These are phyloP conservation scores for Aspergillus incahuasiensis DNA, from an alignment of 495 filamentous ascomycete species.

Conservation along the genomic window DNA sequence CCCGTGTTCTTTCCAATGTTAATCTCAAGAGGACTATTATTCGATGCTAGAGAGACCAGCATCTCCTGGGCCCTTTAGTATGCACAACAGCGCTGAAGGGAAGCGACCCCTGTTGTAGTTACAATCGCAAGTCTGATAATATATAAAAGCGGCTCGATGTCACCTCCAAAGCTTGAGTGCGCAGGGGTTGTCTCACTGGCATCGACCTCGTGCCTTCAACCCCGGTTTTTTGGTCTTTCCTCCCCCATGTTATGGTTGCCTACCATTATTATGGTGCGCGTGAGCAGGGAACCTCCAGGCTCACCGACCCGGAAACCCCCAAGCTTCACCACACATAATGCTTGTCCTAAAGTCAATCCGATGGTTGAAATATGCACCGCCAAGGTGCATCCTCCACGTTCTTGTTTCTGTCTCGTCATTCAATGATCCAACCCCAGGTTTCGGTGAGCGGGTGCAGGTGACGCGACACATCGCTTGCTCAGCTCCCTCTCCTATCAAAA, in stretches of 20 bases:
- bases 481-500: not conserved
- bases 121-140: no score
- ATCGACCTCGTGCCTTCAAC: not conserved
- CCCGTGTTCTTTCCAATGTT: not conserved
- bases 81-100: not conserved
- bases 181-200: conserved; percentile 10
- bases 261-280: not conserved
- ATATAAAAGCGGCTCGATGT: not conserved
- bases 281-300: conserved; percentile 6
- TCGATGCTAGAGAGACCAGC: not conserved
- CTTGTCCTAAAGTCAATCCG: conserved; percentile 13
- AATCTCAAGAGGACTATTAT: not conserved
- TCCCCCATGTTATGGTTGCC: not conserved
- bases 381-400: conserved; percentile 15
- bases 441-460: not conserved
- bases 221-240: not conserved
- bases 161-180: not conserved
- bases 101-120: not conserved
- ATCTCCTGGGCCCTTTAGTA: not conserved
- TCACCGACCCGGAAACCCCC: conserved; percentile 3
- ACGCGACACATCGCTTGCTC: not conserved
- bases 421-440: not conserved
- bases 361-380: conserved; percentile 13
- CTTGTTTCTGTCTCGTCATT: not conserved
- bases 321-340: conserved; percentile 22